phyloP scores from a whole-genome alignment of 441 rosid species.

The Macaranga tanarius region DNA sequence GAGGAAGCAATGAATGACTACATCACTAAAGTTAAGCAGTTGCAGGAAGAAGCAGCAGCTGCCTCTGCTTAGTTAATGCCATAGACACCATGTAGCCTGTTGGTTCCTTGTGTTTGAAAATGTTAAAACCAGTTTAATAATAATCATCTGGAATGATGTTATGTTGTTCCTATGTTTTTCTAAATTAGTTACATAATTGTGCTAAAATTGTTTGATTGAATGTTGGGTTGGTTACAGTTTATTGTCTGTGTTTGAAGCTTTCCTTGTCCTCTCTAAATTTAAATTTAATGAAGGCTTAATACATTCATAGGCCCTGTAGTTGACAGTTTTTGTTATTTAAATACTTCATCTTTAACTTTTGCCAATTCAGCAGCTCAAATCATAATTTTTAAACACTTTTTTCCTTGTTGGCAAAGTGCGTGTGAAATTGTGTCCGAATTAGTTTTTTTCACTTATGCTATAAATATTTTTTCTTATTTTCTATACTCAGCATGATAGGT shows the following conservation, averaged over 20 bases:
- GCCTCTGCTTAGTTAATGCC: conserved; percentile 13
- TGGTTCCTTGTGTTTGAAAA: conserved; percentile 5
- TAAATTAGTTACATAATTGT: background rate
- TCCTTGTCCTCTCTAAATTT: background rate
- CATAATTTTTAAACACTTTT: no score
- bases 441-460: no score
- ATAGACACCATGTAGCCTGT: background rate
- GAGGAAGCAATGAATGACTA: conserved; percentile 87
- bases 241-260: background rate
- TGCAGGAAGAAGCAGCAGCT: conserved; percentile 41
- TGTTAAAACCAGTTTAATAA: conserved; percentile 13
- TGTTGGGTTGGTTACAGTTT: background rate
- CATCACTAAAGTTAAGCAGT: conserved; percentile 83
- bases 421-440: no score
- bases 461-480: no score
- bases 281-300: no score
- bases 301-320: no score
- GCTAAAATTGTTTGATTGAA: background rate
- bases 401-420: no score
- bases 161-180: background rate
- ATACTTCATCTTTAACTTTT: no score
- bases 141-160: conserved; percentile 7
- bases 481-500: no score
- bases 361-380: no score
- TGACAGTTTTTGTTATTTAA: no score